Evolutionary conservation across 208 protist genomes (phyloP).

Genomic region (Wallacemonas sp.): DNA sequence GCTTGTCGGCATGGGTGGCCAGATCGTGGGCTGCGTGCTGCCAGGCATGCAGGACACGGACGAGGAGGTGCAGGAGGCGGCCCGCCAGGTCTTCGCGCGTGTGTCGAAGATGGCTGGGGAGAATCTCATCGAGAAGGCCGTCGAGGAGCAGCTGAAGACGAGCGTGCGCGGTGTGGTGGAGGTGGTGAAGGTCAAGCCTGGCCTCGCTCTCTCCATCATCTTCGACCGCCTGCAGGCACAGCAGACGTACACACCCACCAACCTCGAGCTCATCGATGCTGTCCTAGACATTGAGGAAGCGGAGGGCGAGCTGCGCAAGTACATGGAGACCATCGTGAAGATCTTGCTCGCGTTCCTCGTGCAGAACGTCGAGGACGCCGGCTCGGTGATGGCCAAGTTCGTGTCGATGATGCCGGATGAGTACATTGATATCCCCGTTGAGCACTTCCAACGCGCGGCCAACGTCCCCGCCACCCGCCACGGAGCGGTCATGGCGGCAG

Average conservation of each 20-base stretch:
- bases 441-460: slow-evolving; percentile 63
- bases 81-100: slow-evolving; percentile 76
- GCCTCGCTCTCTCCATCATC: slow-evolving; percentile 72
- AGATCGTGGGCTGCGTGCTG: slow-evolving; percentile 86
- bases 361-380: slow-evolving; percentile 57
- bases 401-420: slow-evolving; percentile 40
- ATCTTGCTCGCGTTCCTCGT: slow-evolving; percentile 68
- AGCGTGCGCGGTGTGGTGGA: slow-evolving; percentile 88
- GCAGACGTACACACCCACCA: slow-evolving; percentile 40
- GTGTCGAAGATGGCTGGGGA: slow-evolving; percentile 73
- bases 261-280: slow-evolving; percentile 77
- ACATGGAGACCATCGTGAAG: slow-evolving; percentile 52
- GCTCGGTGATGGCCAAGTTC: slow-evolving; percentile 60
- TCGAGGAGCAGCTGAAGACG: slow-evolving; percentile 80
- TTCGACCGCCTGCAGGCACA: slow-evolving; percentile 68
- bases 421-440: slow-evolving; percentile 54
- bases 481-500: slow-evolving; percentile 66
- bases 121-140: slow-evolving; percentile 79
- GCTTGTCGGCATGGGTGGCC: slow-evolving; percentile 74
- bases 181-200: slow-evolving; percentile 90
- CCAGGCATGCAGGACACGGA: slow-evolving; percentile 88
- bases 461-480: slow-evolving; percentile 56
- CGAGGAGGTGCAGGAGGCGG: slow-evolving; percentile 68
- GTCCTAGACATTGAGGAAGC: slow-evolving; percentile 85
- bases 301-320: slow-evolving; percentile 60